Conservation (phyloP, 2,329 filamentous ascomycete genomes). For the Sarocladium brachiariae region DNA sequence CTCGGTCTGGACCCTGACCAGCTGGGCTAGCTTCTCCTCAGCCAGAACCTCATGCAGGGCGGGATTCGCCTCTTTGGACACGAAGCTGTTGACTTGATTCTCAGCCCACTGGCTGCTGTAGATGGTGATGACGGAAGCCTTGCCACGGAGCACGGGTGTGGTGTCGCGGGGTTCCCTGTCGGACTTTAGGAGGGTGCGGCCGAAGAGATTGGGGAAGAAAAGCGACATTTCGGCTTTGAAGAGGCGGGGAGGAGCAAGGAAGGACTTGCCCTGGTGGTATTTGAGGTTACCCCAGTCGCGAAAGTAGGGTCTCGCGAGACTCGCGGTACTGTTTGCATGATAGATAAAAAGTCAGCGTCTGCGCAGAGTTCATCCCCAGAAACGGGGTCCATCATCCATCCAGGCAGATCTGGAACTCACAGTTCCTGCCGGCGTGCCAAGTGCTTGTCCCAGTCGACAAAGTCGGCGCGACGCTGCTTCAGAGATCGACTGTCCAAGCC, state of each 20-base stretch:
- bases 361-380: too few species aligned
- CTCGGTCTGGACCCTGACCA: conserved; percentile 83
- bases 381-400: too few species aligned
- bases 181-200: conserved; percentile 62
- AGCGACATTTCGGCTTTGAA: conserved; percentile 78
- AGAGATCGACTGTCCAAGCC: conserved; percentile 64
- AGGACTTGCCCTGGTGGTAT: conserved; percentile 84
- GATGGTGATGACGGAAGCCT: conserved; percentile 70
- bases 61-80: conserved; percentile 58
- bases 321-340: conserved; percentile 50
- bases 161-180: conserved; percentile 54
- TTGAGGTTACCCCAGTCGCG: conserved; percentile 86
- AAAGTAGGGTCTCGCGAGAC: conserved; percentile 85
- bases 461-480: conserved; percentile 66
- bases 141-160: conserved; percentile 65
- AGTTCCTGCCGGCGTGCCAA: conserved; percentile 67
- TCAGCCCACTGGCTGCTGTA: conserved; percentile 85
- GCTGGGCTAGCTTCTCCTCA: conserved; percentile 53
- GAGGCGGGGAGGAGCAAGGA: conserved; percentile 74
- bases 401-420: conserved; percentile 44
- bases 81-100: conserved; percentile 68
- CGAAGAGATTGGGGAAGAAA: conserved; percentile 89
- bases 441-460: conserved; percentile 81
- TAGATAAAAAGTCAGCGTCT: too few species aligned
- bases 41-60: conserved; percentile 58